Evolutionary conservation across 2,329 filamentous ascomycete species (phyloP), one percentile per base, ranked within the genome.

Genomic region (Fusarium xylarioides): DNA sequence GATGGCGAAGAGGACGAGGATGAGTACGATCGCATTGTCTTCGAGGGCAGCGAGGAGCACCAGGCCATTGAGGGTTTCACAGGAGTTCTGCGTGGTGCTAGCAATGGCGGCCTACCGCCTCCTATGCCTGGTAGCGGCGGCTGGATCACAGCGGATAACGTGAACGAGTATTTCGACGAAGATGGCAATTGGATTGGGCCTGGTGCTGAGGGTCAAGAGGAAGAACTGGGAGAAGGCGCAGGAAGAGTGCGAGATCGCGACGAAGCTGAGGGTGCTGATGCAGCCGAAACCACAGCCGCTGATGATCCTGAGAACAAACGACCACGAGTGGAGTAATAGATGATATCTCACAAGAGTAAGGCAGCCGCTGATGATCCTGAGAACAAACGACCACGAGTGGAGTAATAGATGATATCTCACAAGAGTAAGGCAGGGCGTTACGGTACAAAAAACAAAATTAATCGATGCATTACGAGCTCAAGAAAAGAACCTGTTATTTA

Each of bases 61-160:
- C 86, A 88, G 71, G 85, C 85, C 0, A 81, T 91, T 5, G 88
- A 90, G 38, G 90, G 89, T 1, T 85, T 89, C 75, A 84, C 85
- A 0, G 89, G 89, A 16, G 88, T 90, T 11, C 81, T 89, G 57
- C 82, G 81, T 43, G 87, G 87, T 21, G 81, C 82, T 18, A 75
- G 76, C 11, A 82, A 84, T 62, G 88, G 88, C 1, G 87, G 86
- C 4, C 78, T 92, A 30, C 90, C 90, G n/a, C 90, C 90, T 4
- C 88, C 91, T 1, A 89, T 93, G 81, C 92, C 93, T 0, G 92
- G 93, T 3, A 93, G 92, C 55, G 89, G 89, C 0, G 93, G 93
- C 0, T 95, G 93, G 93, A 95, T 98, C 79, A 98, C 95, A 21
- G 93, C 93, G 14, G 95, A 97, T 63, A 98, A 98, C 77, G 91